Evolutionary conservation across 495 filamentous ascomycete genomes (phyloP).

Genomic region (Hypoxylon trugodes): DNA sequence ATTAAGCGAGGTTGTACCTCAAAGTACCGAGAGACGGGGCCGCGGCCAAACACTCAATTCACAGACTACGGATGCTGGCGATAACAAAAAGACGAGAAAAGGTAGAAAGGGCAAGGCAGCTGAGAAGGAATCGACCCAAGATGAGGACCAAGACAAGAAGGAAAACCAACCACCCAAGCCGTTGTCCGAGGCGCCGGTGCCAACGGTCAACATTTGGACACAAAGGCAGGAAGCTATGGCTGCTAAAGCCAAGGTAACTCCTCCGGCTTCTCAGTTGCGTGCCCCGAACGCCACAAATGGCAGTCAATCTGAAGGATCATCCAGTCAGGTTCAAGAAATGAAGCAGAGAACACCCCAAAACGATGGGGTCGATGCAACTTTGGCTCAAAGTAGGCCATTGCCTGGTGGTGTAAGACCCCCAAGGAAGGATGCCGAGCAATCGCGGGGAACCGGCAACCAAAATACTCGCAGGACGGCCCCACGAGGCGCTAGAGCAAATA

Average conservation of each 20-base stretch:
- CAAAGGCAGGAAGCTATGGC: slow-evolving; percentile 75
- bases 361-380: slow-evolving; percentile 19
- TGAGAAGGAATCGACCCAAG: slow-evolving; percentile 58
- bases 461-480: slow-evolving; percentile 52
- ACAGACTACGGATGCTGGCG: slow-evolving; percentile 49
- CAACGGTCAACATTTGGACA: slow-evolving; percentile 86
- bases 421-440: slow-evolving; percentile 61
- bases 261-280: slow-evolving; percentile 23
- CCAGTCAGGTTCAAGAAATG: slow-evolving; percentile 11
- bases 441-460: slow-evolving; percentile 54
- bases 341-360: slow-evolving; percentile 36
- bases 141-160: slow-evolving; percentile 53
- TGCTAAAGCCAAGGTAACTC: slow-evolving; percentile 67
- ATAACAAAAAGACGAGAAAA: slow-evolving; percentile 55
- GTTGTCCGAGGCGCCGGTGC: slow-evolving; percentile 81
- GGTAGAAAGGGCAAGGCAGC: slow-evolving; percentile 55
- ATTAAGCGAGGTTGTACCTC: slow-evolving; percentile 27
- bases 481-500: slow-evolving; percentile 57
- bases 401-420: slow-evolving; percentile 53
- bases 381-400: slow-evolving; percentile 14
- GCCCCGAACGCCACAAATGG: slow-evolving; percentile 2
- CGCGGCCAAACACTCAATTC: slow-evolving; percentile 46
- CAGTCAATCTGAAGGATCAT: not conserved
- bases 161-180: slow-evolving; percentile 63
- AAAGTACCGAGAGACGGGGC: slow-evolving; percentile 38